Evolutionary conservation across 805 yeast species (phyloP).

Genomic region (Metschnikowia baotianmanensis): DNA sequence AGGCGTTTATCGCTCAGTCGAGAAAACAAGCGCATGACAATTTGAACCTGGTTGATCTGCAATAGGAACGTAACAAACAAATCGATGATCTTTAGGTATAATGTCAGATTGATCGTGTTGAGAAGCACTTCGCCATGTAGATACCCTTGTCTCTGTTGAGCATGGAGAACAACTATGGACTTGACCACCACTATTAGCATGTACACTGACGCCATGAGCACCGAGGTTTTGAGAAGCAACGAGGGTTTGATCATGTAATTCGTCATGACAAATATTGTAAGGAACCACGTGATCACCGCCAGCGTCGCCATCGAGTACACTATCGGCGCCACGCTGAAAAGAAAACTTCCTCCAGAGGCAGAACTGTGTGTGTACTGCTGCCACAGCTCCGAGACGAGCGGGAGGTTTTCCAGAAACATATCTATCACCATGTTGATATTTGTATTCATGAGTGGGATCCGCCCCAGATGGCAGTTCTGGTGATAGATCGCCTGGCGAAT

Average conservation of each 20-base stretch:
- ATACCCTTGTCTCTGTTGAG: constrained; percentile 46
- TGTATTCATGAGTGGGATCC: constrained; percentile 39
- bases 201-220: constrained; percentile 53
- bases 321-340: constrained; percentile 58
- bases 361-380: constrained; percentile 27
- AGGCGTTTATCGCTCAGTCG: constrained; percentile 67
- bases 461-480: constrained; percentile 32
- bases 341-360: constrained; percentile 42
- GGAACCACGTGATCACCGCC: constrained; percentile 60
- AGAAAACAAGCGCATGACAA: constrained; percentile 63
- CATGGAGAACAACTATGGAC: constrained; percentile 44
- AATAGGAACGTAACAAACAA: constrained; percentile 55
- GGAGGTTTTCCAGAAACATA: constrained; percentile 33
- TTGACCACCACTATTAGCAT: constrained; percentile 49
- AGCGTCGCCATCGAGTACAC: constrained; percentile 62
- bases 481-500: constrained; percentile 25
- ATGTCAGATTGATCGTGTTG: constrained; percentile 40
- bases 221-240: constrained; percentile 46
- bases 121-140: constrained; percentile 45
- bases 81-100: constrained; percentile 54
- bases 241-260: constrained; percentile 65
- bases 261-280: constrained; percentile 62
- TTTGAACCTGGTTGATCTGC: constrained; percentile 69
- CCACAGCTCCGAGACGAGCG: constrained; percentile 52
- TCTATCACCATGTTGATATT: constrained; percentile 33